These are phyloP conservation scores for Gentiana macrophylla DNA, from an alignment of 257 asterid species.

Conservation along the genomic window DNA sequence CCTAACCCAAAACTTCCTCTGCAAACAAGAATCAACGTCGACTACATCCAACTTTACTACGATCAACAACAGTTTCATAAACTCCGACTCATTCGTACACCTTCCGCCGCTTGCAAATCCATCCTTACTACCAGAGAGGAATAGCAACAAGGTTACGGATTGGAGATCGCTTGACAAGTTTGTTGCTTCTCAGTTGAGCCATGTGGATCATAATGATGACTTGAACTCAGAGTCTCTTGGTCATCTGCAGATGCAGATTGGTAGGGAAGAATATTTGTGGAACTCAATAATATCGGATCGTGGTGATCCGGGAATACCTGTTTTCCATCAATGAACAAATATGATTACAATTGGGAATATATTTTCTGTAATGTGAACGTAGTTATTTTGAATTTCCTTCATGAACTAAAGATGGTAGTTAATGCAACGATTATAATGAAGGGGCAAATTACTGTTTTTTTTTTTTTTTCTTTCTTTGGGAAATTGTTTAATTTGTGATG, in stretches of 20 bases:
- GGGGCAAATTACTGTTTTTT: no score
- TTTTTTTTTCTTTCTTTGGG: no score
- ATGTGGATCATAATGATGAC: slow-evolving; percentile 18
- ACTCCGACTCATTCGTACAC: slow-evolving; percentile 26
- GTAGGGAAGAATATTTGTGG: slow-evolving; percentile 34
- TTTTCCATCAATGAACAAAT: no score
- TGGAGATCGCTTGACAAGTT: slow-evolving; percentile 66
- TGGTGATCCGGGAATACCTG: slow-evolving; percentile 40
- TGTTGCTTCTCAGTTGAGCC: slow-evolving; percentile 64
- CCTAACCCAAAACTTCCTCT: slow-evolving; percentile 20
- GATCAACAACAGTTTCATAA: slow-evolving; percentile 10
- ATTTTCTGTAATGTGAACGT: no score
- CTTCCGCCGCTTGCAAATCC: slow-evolving; percentile 52
- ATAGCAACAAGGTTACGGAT: slow-evolving; percentile 31
- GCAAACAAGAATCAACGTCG: slow-evolving; percentile 33
- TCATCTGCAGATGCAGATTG: slow-evolving; percentile 31
- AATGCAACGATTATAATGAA: no score
- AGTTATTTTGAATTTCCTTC: no score
- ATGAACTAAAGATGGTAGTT: no score
- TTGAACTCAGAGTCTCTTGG: slow-evolving; percentile 23
- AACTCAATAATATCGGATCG: slow-evolving; percentile 27
- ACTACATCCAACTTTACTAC: slow-evolving; percentile 9
- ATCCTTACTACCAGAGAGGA: slow-evolving; percentile 16
- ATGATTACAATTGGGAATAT: no score
- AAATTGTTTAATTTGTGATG: no score